Evolutionary conservation across 2,329 filamentous ascomycete genomes (phyloP).

Genomic region (Fusarium metavorans): DNA sequence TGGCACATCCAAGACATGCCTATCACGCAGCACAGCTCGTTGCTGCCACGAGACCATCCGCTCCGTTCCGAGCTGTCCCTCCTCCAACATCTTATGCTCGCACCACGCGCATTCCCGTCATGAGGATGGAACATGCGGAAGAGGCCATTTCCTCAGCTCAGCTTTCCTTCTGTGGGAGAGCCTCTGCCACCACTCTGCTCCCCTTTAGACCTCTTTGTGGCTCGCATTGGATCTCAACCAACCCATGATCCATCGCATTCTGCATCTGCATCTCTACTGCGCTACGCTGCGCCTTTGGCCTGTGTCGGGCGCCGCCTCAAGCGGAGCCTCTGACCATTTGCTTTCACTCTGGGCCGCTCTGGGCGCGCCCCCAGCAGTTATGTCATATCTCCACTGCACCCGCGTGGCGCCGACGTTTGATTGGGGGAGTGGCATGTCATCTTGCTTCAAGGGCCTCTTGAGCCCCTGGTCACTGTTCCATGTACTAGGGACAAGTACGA

Average conservation of each 20-base stretch:
- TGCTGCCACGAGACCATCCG: constrained; percentile 41
- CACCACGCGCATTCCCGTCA: constrained; percentile 38
- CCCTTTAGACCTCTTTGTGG: neutral
- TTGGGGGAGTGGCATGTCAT: constrained; percentile 48
- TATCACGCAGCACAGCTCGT: constrained; percentile 40
- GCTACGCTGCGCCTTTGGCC: constrained; percentile 29
- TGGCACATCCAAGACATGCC: constrained; percentile 41
- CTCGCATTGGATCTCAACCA: constrained; percentile 22
- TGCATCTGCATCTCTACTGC: constrained; percentile 31
- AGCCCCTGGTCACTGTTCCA: constrained; percentile 39
- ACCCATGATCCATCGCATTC: constrained; percentile 36
- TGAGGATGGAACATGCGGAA: constrained; percentile 35
- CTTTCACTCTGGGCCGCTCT: constrained; percentile 20
- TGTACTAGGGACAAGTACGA: constrained; percentile 30
- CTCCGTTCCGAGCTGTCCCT: constrained; percentile 28
- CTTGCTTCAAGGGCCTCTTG: constrained; percentile 43
- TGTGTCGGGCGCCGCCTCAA: constrained; percentile 31
- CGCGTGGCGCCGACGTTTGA: constrained; percentile 32
- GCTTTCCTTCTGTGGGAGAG: constrained; percentile 2
- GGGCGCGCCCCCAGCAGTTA: constrained; percentile 33
- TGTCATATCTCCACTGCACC: constrained; percentile 46
- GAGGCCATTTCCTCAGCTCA: constrained; percentile 8
- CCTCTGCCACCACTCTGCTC: neutral
- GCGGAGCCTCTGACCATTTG: constrained; percentile 36
- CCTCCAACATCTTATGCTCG: constrained; percentile 28